A percentile compares a stretch with the other conserved stretches of the same genome.
Conservation (phyloP, 805 yeast species). For the Hermanozyma aechmeae region DNA sequence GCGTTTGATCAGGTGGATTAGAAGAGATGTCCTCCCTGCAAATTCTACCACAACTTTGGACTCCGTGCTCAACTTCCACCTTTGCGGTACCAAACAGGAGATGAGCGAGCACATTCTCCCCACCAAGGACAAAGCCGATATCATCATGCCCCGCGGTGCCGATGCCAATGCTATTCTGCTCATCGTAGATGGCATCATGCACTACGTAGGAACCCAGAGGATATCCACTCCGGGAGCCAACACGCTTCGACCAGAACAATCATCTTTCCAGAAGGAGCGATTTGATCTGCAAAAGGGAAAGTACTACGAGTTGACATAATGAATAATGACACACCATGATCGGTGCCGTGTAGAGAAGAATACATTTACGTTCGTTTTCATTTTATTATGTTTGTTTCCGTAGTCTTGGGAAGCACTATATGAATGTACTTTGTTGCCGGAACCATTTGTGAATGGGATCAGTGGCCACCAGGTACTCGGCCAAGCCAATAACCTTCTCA, state of each 20-base stretch:
- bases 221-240: conserved; percentile 11
- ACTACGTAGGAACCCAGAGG: conserved; percentile 15
- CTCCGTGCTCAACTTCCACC: conserved; percentile 35
- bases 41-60: conserved; percentile 16
- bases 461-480: conserved; percentile 36
- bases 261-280: conserved; percentile 18
- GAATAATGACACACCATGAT: too few relatives aligned
- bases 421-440: conserved; percentile 4
- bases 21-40: conserved; percentile 24
- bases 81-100: conserved; percentile 52
- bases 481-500: conserved; percentile 35
- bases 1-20: conserved; percentile 71
- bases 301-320: conserved; percentile 38
- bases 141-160: conserved; percentile 63
- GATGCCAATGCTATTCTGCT: conserved; percentile 48
- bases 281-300: conserved; percentile 32
- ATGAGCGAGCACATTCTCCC: conserved; percentile 55
- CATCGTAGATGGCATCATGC: conserved; percentile 55
- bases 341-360: too few relatives aligned
- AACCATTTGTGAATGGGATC: conserved; percentile 45
- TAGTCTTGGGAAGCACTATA: too few relatives aligned
- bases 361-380: too few relatives aligned
- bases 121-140: conserved; percentile 69
- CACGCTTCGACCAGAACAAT: conserved; percentile 18
- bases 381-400: too few relatives aligned